A percentile compares a stretch with the other conserved stretches of the same genome.
These are phyloP conservation scores for Serpula lacrymans DNA, from an alignment of 768 basidiomycete genomes.

Conservation along the genomic window DNA sequence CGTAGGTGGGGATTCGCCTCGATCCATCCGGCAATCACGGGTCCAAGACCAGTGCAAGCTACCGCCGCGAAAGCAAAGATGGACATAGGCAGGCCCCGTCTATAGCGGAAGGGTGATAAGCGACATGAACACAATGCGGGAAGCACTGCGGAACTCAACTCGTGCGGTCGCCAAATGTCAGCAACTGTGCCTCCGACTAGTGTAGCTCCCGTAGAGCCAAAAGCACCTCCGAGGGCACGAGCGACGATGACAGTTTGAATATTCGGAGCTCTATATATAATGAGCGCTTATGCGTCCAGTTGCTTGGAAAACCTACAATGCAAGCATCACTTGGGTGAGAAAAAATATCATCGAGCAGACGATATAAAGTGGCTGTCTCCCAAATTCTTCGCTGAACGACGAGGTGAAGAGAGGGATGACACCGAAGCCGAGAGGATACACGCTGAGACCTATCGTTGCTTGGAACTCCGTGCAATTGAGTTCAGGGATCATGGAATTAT, in stretches of 20 bases:
- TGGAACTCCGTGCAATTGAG: slow-evolving; percentile 42
- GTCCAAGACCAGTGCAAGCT: slow-evolving; percentile 60
- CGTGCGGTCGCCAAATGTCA: slow-evolving; percentile 62
- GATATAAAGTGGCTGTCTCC: slow-evolving; percentile 58
- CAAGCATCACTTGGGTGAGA: slow-evolving; percentile 44
- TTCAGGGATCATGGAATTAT: slow-evolving; percentile 49
- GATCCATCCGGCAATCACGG: slow-evolving; percentile 63
- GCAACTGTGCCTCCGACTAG: slow-evolving; percentile 76
- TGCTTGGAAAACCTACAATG: slow-evolving; percentile 18
- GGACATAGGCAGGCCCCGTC: slow-evolving; percentile 77
- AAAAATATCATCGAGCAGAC: slow-evolving; percentile 47
- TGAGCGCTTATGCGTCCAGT: neutral
- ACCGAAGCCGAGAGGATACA: slow-evolving; percentile 61
- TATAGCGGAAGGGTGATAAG: slow-evolving; percentile 18
- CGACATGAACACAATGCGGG: neutral
- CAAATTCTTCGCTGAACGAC: slow-evolving; percentile 72
- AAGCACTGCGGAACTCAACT: slow-evolving; percentile 36
- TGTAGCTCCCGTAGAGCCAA: slow-evolving; percentile 66
- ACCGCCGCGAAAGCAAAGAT: slow-evolving; percentile 63
- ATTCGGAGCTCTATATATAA: slow-evolving; percentile 31
- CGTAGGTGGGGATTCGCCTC: slow-evolving; percentile 53
- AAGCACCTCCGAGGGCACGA: slow-evolving; percentile 63
- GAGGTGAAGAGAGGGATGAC: slow-evolving; percentile 63
- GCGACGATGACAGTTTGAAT: slow-evolving; percentile 63
- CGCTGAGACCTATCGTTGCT: slow-evolving; percentile 46